Base-by-base conservation (phyloP, 768 basidiomycete genomes). In the Collybiopsis confluens region DNA sequence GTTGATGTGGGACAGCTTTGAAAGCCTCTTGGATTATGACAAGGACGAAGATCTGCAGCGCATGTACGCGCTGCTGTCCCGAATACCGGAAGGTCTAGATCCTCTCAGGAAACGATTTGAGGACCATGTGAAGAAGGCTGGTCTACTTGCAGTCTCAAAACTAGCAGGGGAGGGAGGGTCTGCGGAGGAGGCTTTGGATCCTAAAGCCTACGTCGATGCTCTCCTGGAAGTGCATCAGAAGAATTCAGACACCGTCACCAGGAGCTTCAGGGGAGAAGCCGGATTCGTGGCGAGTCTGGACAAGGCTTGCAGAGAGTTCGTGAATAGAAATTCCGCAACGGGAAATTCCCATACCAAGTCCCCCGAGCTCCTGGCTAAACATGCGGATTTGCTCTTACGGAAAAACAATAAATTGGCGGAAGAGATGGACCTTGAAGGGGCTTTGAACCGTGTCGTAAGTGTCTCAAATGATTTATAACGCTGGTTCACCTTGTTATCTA, bases 351-450 rank as follows among this genome's bases (percentile, higher is more conserved):
- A 83, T 20, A 86, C 86, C 24, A 93, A 90, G 69, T 95, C 92
- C 4, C 93, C 96, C 1, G 96, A 98, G 65, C 70, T 98, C 45
- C 72, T 99, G 23, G 93, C 95, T 27, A 94, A 91, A 68, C 92
- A 97, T 59, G 85, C 92, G 16, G 95, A 99, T 66, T 78, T 88
- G 55, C 70, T 98, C 30, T 72, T 99, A 45, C 81, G 90, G 58
- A 98, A 98, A 79, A 95, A 83, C 70, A 98, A 97, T 75, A 97
- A 97, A 75, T 81, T 95, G 70, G 81, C 88, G 2, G 95, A 98
- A 72, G 92, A 92, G 58, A 87, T 85, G 28, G 92, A 95, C 59
- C 71, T 98, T 3, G 96, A 99, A 68, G 82, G 84, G 50, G 91
- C 92, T 9, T 67, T 99, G 41, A 90, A 92, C 67, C 88, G 92